A percentile compares a stretch with the other conserved stretches of the same genome.
Conservation (phyloP, 1,139 yeast genomes). For the Wickerhamomyces sp. region DNA sequence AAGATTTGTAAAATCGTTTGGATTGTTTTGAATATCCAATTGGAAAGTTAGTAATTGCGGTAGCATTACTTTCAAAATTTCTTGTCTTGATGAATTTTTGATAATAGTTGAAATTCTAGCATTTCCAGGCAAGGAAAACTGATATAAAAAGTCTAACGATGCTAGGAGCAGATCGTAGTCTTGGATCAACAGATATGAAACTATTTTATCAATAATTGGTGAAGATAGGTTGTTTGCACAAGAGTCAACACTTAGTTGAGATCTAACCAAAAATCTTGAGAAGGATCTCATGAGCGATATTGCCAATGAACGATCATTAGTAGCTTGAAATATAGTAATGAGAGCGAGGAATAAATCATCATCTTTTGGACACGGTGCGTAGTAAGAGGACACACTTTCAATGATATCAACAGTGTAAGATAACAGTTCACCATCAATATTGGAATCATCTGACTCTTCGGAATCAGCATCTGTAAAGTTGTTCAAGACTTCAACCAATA, state of each 20-base stretch:
- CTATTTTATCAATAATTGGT: constrained; percentile 37
- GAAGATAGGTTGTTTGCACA: constrained; percentile 39
- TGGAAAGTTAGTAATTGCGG: constrained; percentile 61
- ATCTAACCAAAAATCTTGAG: constrained; percentile 44
- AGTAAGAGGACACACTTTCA: constrained; percentile 80
- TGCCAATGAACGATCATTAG: constrained; percentile 53
- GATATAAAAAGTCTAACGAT: constrained; percentile 62
- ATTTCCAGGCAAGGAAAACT: constrained; percentile 51
- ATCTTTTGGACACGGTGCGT: constrained; percentile 64
- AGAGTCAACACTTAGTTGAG: constrained; percentile 39
- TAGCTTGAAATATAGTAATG: constrained; percentile 39
- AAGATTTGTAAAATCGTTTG: constrained; percentile 28
- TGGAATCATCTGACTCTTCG: too few relatives aligned
- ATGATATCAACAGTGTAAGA: constrained; percentile 73
- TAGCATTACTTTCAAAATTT: constrained; percentile 49
- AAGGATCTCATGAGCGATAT: constrained; percentile 51
- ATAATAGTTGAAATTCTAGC: constrained; percentile 33
- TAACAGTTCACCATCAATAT: constrained; percentile 54
- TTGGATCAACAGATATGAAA: constrained; percentile 40
- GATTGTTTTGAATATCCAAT: constrained; percentile 30
- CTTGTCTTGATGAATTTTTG: constrained; percentile 37
- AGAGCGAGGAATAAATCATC: constrained; percentile 57
- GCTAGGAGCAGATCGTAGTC: constrained; percentile 64
- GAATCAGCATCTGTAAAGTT: constrained; percentile 6
- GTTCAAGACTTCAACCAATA: constrained; percentile 21